Evolutionary conservation across 2,329 filamentous ascomycete species (phyloP).

Genomic region (Colletotrichum godetiae): DNA sequence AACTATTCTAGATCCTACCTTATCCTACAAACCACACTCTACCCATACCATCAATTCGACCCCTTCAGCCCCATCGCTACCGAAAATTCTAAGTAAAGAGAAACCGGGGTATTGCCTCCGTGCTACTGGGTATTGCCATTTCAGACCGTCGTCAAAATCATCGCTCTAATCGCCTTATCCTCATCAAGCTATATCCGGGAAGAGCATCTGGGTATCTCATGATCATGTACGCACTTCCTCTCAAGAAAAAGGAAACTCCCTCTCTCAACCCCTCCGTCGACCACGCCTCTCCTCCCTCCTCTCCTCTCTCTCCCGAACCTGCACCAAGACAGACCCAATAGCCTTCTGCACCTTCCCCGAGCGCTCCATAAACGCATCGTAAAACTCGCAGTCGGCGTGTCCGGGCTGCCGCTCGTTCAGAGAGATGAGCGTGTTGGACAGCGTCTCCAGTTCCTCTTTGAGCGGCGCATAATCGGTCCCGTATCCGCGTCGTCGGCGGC

Average conservation of each 20-base stretch:
- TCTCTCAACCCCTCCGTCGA: slow-evolving; percentile 5
- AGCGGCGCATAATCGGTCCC: slow-evolving; percentile 25
- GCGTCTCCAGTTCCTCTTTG: slow-evolving; percentile 21
- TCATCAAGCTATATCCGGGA: not conserved
- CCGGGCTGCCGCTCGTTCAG: slow-evolving; percentile 31
- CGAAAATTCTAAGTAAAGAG: not conserved
- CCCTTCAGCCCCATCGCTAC: not conserved
- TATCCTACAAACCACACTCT: slow-evolving; percentile 12
- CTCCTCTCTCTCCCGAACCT: slow-evolving; percentile 34
- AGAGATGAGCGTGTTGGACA: slow-evolving; percentile 31
- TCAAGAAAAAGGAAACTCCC: not conserved
- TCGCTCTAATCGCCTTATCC: not conserved
- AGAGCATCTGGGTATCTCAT: not conserved
- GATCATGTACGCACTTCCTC: not conserved
- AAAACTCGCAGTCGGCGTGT: slow-evolving; percentile 34
- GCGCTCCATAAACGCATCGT: slow-evolving; percentile 31
- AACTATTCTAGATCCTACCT: not conserved
- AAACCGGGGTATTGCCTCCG: not conserved
- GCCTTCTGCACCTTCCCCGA: slow-evolving; percentile 31
- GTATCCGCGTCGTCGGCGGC: slow-evolving; percentile 6
- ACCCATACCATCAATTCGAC: not conserved
- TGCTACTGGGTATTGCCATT: not conserved
- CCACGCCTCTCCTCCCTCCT: slow-evolving; percentile 21
- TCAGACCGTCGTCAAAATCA: not conserved
- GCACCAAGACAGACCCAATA: slow-evolving; percentile 26